Evolutionary conservation across 192 early-diverging fungal species (phyloP).

Genomic region (Dissophora globulifera): DNA sequence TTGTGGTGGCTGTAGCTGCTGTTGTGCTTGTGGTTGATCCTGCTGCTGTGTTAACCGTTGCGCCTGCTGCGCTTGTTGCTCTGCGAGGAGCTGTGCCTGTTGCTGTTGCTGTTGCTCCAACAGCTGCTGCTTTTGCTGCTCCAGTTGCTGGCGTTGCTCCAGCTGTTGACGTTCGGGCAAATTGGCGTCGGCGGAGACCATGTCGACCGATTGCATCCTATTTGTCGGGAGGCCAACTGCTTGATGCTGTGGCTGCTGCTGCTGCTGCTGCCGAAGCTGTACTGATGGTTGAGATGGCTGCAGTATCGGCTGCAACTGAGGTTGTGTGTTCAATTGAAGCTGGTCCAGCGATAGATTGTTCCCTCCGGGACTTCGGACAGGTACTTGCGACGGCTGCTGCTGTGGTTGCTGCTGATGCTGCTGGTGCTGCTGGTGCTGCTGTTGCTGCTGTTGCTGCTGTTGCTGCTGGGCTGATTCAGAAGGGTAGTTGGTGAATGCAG

Average conservation of each 20-base stretch:
- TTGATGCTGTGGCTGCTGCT: slow-evolving; percentile 8
- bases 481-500: background rate
- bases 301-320: slow-evolving; percentile 14
- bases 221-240: background rate
- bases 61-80: slow-evolving; percentile 2
- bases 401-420: background rate
- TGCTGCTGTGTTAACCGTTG: slow-evolving; percentile 10
- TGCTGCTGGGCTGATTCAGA: background rate
- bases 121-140: slow-evolving; percentile 30
- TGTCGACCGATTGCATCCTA: slow-evolving; percentile 51
- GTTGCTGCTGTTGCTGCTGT: background rate
- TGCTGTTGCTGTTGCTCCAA: slow-evolving; percentile 23
- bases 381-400: background rate
- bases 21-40: background rate
- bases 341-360: slow-evolving; percentile 22
- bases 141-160: slow-evolving; percentile 27
- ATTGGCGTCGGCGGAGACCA: slow-evolving; percentile 44
- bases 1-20: slow-evolving; percentile 3
- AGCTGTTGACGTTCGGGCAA: slow-evolving; percentile 34
- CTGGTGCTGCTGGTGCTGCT: too few relatives aligned
- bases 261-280: too few relatives aligned
- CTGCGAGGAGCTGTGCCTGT: background rate
- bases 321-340: slow-evolving; percentile 11
- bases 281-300: background rate
- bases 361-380: background rate